Percentiles rank a stretch among this genome's conserved stretches.
phyloP scores from a whole-genome alignment of 805 yeast genomes.

The Clavispora phyllophila region DNA sequence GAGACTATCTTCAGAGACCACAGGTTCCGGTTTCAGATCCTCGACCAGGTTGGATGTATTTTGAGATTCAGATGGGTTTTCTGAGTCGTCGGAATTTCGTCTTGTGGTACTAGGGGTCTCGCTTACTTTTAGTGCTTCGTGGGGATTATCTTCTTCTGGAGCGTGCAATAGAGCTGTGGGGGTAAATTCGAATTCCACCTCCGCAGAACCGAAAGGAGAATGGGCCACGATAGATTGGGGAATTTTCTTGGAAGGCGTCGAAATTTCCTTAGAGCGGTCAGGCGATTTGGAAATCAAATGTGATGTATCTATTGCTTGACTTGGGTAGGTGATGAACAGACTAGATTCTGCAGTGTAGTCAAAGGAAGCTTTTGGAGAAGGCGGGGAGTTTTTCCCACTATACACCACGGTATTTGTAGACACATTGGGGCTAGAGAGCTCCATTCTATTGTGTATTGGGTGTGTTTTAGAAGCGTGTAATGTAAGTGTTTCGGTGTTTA shows the following conservation, averaged over 20 bases:
- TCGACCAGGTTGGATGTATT: too few species aligned
- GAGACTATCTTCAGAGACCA: too few species aligned
- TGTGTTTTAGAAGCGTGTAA: background rate
- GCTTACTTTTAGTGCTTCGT: too few species aligned
- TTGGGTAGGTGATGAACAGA: constrained; percentile 15
- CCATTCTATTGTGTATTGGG: background rate
- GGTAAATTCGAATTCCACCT: background rate
- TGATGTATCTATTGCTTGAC: background rate
- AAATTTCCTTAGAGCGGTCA: too few species aligned
- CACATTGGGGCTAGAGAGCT: background rate
- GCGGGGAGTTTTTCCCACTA: background rate
- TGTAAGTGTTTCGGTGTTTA: background rate
- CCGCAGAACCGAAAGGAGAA: background rate
- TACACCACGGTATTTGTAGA: background rate
- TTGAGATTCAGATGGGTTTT: too few species aligned
- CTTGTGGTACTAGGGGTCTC: too few species aligned
- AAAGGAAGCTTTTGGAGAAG: background rate
- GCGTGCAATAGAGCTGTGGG: too few species aligned
- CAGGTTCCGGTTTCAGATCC: too few species aligned
- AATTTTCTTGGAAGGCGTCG: background rate
- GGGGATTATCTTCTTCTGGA: too few species aligned
- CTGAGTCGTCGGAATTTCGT: too few species aligned
- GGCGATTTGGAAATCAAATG: background rate
- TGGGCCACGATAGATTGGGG: background rate
- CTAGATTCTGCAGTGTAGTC: constrained; percentile 13